These are phyloP conservation scores for Tuber microsphaerosporum DNA, from an alignment of 495 filamentous ascomycete species.

Conservation along the genomic window DNA sequence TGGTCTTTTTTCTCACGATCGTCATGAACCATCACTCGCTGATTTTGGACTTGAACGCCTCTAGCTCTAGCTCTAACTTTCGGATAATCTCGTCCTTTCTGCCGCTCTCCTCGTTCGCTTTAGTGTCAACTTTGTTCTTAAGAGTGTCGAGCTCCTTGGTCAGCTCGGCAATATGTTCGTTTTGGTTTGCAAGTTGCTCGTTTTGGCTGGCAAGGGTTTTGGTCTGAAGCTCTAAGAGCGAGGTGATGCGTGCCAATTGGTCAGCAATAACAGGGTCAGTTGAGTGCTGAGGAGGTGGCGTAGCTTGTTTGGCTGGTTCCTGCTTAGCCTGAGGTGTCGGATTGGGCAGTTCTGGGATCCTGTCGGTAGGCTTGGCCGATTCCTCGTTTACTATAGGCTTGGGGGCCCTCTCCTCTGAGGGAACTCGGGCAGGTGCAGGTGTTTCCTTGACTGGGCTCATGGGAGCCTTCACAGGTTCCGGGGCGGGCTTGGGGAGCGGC, in stretches of 20 bases:
- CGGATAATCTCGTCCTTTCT: constrained; percentile 61
- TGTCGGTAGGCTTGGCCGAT: constrained; percentile 38
- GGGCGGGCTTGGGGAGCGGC: constrained; percentile 43
- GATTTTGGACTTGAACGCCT: constrained; percentile 48
- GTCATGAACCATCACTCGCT: constrained; percentile 29
- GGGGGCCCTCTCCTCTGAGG: constrained; percentile 42
- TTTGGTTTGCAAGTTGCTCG: constrained; percentile 53
- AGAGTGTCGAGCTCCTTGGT: constrained; percentile 63
- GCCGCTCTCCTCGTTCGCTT: constrained; percentile 46
- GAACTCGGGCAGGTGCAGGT: constrained; percentile 49
- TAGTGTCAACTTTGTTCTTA: constrained; percentile 57
- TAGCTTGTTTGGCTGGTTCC: constrained; percentile 44
- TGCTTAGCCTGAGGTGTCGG: constrained; percentile 31
- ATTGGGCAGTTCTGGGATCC: constrained; percentile 20
- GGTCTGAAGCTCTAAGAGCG: constrained; percentile 30
- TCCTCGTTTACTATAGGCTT: constrained; percentile 21
- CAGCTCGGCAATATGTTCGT: constrained; percentile 57
- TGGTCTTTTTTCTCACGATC: constrained; percentile 10
- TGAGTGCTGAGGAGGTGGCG: constrained; percentile 34
- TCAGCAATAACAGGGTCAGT: constrained; percentile 31
- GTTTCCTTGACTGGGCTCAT: constrained; percentile 50
- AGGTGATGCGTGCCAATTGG: constrained; percentile 36
- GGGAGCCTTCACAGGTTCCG: constrained; percentile 49
- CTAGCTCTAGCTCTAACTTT: constrained; percentile 62
- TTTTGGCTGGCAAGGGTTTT: constrained; percentile 19